Conservation (phyloP, 2,329 filamentous ascomycete genomes). For the Byssochlamys sp. region DNA sequence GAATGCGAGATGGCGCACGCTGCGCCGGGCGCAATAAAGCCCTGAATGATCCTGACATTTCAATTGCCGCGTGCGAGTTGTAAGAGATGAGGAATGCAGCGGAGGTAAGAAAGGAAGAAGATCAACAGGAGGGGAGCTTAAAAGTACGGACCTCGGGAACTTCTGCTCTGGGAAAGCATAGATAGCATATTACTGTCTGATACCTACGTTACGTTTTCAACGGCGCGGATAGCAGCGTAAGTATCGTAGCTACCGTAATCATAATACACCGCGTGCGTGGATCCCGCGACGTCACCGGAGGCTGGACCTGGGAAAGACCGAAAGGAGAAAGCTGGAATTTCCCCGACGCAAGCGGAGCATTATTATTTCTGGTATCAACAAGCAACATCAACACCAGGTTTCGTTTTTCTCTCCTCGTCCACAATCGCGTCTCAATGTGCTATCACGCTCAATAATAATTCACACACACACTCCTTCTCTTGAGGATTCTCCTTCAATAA, state of each 20-base stretch:
- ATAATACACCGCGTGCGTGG: background rate
- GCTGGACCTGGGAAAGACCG: background rate
- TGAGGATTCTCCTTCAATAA: slow-evolving; percentile 9
- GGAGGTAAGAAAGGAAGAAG: background rate
- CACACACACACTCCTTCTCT: slow-evolving; percentile 5
- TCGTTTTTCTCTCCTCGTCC: background rate
- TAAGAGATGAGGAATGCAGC: background rate
- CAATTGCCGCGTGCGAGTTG: background rate
- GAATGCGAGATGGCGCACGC: background rate
- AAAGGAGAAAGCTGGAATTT: background rate
- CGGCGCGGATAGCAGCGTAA: background rate
- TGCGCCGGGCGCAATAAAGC: slow-evolving; percentile 5
- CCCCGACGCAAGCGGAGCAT: background rate
- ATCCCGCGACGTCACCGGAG: background rate
- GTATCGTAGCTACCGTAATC: background rate
- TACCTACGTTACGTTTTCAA: background rate
- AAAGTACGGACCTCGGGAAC: background rate
- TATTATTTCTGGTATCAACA: background rate
- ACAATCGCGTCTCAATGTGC: slow-evolving; percentile 4
- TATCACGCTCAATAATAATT: background rate
- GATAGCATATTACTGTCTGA: background rate
- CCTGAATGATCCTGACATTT: slow-evolving; percentile 6
- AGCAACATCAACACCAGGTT: background rate
- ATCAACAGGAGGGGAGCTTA: background rate
- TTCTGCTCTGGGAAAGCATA: slow-evolving; percentile 1